These are phyloP conservation scores for Ustilago bromivora DNA, from an alignment of 1,284 basidiomycete genomes.

Conservation along the genomic window DNA sequence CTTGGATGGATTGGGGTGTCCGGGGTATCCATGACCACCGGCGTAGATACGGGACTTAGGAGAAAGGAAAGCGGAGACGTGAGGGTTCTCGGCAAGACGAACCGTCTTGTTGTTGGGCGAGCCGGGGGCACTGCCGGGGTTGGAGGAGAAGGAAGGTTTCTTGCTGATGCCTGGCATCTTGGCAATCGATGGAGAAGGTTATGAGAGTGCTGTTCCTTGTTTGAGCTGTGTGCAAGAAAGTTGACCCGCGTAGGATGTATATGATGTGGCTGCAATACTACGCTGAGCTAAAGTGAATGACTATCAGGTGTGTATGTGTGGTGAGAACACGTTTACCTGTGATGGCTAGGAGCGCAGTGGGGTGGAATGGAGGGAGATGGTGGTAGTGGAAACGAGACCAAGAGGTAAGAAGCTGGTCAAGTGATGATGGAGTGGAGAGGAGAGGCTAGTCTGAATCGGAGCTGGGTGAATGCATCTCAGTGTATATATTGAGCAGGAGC, in stretches of 20 bases:
- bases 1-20: slow-evolving; percentile 14
- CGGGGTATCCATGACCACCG: slow-evolving; percentile 38
- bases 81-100: slow-evolving; percentile 41
- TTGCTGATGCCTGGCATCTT: slow-evolving; percentile 41
- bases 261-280: background rate
- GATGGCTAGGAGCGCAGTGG: background rate
- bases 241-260: background rate
- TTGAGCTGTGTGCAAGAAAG: too few relatives aligned
- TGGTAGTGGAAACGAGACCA: background rate
- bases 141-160: slow-evolving; percentile 24
- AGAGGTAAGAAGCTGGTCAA: background rate
- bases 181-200: background rate
- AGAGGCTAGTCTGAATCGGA: slow-evolving; percentile 4
- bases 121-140: slow-evolving; percentile 17
- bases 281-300: background rate
- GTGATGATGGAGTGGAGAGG: slow-evolving; percentile 6
- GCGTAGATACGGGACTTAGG: slow-evolving; percentile 55
- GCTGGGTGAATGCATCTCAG: slow-evolving; percentile 10
- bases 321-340: background rate
- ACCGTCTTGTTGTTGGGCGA: slow-evolving; percentile 40
- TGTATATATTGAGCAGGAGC: slow-evolving; percentile 17
- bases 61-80: slow-evolving; percentile 56
- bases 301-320: background rate
- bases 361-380: background rate
- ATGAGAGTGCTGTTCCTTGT: too few relatives aligned